Conservation (phyloP, 139 green algal species). For the Coelastrella sp. region DNA sequence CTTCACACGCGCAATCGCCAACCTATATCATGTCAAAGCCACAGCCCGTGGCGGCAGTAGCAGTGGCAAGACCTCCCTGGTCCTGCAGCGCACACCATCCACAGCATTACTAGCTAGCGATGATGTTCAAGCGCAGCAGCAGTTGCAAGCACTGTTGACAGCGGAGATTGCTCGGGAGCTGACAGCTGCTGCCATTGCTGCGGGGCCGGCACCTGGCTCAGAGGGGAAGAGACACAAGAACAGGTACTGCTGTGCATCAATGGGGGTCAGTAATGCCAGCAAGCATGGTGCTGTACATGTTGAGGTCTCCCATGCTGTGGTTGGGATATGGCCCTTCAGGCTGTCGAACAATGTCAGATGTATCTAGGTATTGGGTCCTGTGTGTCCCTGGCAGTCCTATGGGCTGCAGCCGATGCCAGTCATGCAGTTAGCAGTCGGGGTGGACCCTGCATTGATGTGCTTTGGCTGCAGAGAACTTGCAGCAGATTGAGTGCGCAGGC, state of each 20-base stretch:
- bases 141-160: conserved; percentile 3
- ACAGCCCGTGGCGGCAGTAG: conserved; percentile 24
- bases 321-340: too few relatives aligned
- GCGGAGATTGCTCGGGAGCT: conserved; percentile 10
- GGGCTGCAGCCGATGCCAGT: too few relatives aligned
- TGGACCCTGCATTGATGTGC: too few relatives aligned
- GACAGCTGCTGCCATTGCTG: conserved; percentile 23
- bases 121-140: not conserved
- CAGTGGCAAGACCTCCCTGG: conserved; percentile 17
- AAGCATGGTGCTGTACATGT: too few relatives aligned
- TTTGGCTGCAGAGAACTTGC: too few relatives aligned
- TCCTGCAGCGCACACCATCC: not conserved
- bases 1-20: not conserved
- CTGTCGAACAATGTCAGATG: too few relatives aligned
- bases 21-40: not conserved
- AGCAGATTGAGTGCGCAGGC: too few relatives aligned
- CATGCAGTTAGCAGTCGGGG: too few relatives aligned
- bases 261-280: too few relatives aligned
- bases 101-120: not conserved
- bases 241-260: not conserved
- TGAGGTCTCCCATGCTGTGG: too few relatives aligned
- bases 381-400: too few relatives aligned
- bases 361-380: too few relatives aligned
- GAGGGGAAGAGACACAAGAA: not conserved
- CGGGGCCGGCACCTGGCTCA: not conserved